Evolutionary conservation across 805 yeast genomes (phyloP), one percentile per base, ranked within the genome.

Genomic region (Pichia pseudocactophila): DNA sequence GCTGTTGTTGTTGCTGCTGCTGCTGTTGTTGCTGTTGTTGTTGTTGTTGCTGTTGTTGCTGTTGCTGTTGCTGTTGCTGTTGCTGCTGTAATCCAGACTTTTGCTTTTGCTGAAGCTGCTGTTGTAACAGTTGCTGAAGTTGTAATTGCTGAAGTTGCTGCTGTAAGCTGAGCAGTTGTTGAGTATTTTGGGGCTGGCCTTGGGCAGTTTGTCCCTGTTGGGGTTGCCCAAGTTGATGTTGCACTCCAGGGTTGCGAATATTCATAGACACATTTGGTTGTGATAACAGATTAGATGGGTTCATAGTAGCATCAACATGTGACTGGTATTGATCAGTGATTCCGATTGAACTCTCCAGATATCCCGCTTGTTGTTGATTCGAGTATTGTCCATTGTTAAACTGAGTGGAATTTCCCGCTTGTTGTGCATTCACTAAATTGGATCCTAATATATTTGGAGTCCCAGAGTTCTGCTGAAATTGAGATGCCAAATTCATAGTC

Each of bases 141-240:
- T 52, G 48, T 7, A 48, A 36, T 30, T 52, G 56, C 32, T 55
- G 60, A n/a, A 51, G 44, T 26, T 53, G 56, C 27, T 50, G 58
- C 28, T 47, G 56, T 26, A 54, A 40, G 13, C 37, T 40, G 30
- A 49, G 57, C 8, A 48, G 33, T 15, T 53, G 56, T 25, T 47
- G 47, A 41, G 55, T 48, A 42, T 53, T 50, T 43, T 56, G 51
- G 43, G 52, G 41, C 41, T 53, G 61, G 64, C 50, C 27, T 30
- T 20, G 36, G n/a, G 34, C 18, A 30, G 69, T 68, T 41, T 53
- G 54, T 33, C 48, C 54, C 38, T 54, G 58, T 27, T 53, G 54
- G 19, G 28, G 44, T 36, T 41, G 50, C 15, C 37, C 48, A 18
- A 37, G 46, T n/a, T 41, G 46, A 19, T 28, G 34, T 20, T 38